Evolutionary conservation across 176 grass and related monocot genomes (phyloP).

Genomic region (Aegilops tauschii): DNA sequence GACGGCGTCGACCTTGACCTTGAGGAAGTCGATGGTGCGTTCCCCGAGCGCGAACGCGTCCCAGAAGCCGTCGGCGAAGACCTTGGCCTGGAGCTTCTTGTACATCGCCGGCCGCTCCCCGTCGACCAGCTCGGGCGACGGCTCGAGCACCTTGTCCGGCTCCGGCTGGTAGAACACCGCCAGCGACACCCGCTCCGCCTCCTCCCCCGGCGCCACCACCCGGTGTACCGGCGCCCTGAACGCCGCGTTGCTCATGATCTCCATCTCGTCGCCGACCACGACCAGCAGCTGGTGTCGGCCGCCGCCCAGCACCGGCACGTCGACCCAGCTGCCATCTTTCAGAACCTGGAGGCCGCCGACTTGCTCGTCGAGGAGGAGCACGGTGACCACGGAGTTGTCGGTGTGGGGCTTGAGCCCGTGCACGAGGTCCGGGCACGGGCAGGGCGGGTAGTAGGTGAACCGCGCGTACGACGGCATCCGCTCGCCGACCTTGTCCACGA

Average conservation of each 20-base stretch:
- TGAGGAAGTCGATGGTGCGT: conserved; percentile 33
- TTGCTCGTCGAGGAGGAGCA: conserved; percentile 47
- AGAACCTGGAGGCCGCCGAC: conserved; percentile 54
- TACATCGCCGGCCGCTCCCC: conserved; percentile 25
- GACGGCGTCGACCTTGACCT: conserved; percentile 16
- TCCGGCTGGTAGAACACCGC: conserved; percentile 50
- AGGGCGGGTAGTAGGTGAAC: conserved; percentile 57
- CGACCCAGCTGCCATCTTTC: conserved; percentile 33
- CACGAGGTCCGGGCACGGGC: conserved; percentile 53
- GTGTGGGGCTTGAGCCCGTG: conserved; percentile 68
- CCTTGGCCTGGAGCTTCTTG: conserved; percentile 23
- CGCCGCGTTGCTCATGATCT: conserved; percentile 47
- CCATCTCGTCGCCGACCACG: conserved; percentile 49
- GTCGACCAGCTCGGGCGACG: conserved; percentile 36
- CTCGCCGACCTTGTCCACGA: conserved; percentile 38
- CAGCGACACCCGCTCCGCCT: conserved; percentile 37
- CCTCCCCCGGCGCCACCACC: conserved; percentile 1
- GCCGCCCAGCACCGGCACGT: conserved; percentile 27
- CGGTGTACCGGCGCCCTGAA: conserved; percentile 44
- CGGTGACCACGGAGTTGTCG: conserved; percentile 57
- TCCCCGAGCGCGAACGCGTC: conserved; percentile 37
- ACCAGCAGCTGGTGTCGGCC: conserved; percentile 31
- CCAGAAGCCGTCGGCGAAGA: conserved; percentile 33
- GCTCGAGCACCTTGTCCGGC: conserved; percentile 20
- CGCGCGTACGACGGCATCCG: neutral